Conservation (phyloP, 2,329 filamentous ascomycete species). For the Neopestalotiopsis rosae region DNA sequence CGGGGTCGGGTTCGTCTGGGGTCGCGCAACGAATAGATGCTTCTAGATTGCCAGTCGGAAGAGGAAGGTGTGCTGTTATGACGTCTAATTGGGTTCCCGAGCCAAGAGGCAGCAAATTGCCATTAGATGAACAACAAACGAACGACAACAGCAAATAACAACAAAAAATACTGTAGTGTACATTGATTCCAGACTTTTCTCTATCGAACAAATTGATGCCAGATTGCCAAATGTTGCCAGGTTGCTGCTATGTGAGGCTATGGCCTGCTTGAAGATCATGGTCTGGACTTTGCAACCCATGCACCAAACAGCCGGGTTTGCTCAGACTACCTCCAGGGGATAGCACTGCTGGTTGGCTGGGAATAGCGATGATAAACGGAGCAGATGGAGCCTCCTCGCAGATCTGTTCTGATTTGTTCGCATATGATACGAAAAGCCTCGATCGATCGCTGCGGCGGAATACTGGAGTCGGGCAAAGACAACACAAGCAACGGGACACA, state of each 20-base stretch:
- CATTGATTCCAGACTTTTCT: background rate
- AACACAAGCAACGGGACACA: background rate
- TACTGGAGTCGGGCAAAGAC: background rate
- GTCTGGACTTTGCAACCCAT: background rate
- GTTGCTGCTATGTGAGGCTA: background rate
- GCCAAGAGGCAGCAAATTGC: background rate
- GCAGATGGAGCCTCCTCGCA: background rate
- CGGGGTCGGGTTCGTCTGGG: background rate
- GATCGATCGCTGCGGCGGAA: background rate
- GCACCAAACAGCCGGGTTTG: conserved; percentile 4
- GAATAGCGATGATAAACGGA: background rate
- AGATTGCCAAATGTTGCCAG: background rate
- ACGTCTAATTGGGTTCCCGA: conserved; percentile 4
- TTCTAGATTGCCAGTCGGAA: background rate
- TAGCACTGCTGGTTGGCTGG: background rate
- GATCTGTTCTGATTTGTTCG: conserved; percentile 1
- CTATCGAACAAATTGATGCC: background rate
- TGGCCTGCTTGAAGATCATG: background rate
- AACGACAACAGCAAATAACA: background rate
- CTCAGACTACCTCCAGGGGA: background rate
- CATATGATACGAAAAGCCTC: background rate
- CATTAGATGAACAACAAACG: background rate
- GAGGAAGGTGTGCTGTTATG: conserved; percentile 11
- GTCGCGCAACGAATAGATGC: background rate
- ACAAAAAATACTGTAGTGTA: background rate